Evolutionary conservation across 2,329 filamentous ascomycete species (phyloP), one percentile per base, ranked within the genome.

Genomic region (Colletotrichum abscissum): DNA sequence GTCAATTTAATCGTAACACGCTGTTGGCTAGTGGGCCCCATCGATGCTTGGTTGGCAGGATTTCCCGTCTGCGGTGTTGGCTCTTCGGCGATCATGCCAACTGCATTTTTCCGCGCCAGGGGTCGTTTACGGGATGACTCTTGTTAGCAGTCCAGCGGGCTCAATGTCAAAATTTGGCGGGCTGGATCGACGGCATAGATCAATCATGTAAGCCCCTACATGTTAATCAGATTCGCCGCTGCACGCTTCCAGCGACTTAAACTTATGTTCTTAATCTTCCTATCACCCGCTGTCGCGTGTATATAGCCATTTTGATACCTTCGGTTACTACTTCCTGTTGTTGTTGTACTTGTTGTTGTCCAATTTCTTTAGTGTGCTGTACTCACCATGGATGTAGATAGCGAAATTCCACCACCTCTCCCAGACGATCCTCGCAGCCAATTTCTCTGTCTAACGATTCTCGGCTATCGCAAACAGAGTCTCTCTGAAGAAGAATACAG

Each of bases 401-500:
- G 5, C 28, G 28, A 28, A 28, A 28, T 54, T 54, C 49, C 49
- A 9, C 49, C 49, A 54, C 49, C 49, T n/a, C 49, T 22, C 19
- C 49, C 49, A 16, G 49, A 22, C 49, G 49, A 54, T 54, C 19
- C 49, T 9, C 49, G 49, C 6, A 54, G 49, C 19, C 49, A 54
- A 16, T 80, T 76, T 69, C 82, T 87, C 42, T 86, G 86, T 76
- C 80, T 88, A 4, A 88, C 86, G 2, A 87, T 88, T 60, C 82
- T 79, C 49, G 87, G 85, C 19, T 89, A 88, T 75, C 81, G 82
- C 2, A 84, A 83, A 70, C 79, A 81, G 0, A 86, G 85, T 0
- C 85, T 88, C 83, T 86, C 80, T 75, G 85, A 87, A 68, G 84
- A 86, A 54, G 86, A 80, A 19, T 88, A 88, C n/a, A 54, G 49